Evolutionary conservation across 192 early-diverging fungal genomes (phyloP), one percentile per base, ranked within the genome.

Genomic region (Umbelopsis sp.): DNA sequence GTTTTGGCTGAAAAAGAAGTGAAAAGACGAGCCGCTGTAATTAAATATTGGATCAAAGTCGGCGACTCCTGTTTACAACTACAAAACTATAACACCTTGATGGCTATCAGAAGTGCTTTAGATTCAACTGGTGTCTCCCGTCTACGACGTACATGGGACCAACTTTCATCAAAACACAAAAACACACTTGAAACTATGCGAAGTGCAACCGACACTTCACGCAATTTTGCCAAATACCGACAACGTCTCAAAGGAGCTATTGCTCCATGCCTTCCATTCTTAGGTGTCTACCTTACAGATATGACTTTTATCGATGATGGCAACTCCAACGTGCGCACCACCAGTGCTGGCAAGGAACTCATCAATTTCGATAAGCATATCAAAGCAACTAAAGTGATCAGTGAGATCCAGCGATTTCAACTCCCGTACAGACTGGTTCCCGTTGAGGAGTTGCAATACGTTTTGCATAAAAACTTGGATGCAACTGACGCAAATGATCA

Each of bases 311-410:
- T 91, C 24, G 90, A 95, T 65, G 94, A 95, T 67, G 94, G 95
- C 1, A 95, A 96, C 70, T 85, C 86, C 0, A 88, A 89, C 0
- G 88, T 80, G 70, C 77, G 88, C 24, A 76, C 82, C 43, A 83
- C 74, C 56, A 70, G 82, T 52, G 77, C 73, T 71, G 10, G 56
- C 44, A 54, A 78, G 12, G 24, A 74, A 47, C 82, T 93, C 31
- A 89, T 96, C 74, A 96, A 96, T 76, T 94, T 96, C 81, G 90
- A 91, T 76, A 95, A 96, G 66, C 85, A 89, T 68, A 80, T 88
- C 66, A 86, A 87, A 20, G 75, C 86, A 11, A 81, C 86, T 0
- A 74, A 77, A 7, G 83, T 92, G 10, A 89, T 96, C 56, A 76
- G 80, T 50, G 93, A 95, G 68, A 80, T 95, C 52, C 86, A 88